These are phyloP conservation scores for Rhodotorula mucilaginosa DNA, from an alignment of 1,284 basidiomycete species.

Conservation along the genomic window DNA sequence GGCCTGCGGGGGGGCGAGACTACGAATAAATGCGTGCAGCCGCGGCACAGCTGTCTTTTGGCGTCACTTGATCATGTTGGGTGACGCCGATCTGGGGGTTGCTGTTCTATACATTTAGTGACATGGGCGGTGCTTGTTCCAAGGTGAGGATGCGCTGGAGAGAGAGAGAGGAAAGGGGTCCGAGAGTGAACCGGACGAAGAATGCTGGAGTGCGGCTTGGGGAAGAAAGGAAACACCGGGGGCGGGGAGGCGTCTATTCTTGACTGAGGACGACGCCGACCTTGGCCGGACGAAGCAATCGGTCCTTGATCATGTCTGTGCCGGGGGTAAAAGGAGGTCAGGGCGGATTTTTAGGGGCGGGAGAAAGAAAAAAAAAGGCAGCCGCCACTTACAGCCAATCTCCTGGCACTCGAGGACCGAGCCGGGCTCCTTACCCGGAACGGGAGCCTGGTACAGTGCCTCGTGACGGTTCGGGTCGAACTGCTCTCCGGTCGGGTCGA, in stretches of 20 bases:
- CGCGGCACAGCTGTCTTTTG: too few relatives aligned
- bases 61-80: too few relatives aligned
- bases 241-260: conserved; percentile 12
- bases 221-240: background rate
- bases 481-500: conserved; percentile 84
- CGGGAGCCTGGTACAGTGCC: conserved; percentile 91
- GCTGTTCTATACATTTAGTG: conserved; percentile 13
- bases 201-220: background rate
- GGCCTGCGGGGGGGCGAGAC: background rate
- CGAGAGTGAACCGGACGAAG: background rate
- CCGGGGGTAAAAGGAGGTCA: background rate
- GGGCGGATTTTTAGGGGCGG: background rate
- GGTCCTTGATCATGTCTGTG: conserved; percentile 75
- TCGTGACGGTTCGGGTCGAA: conserved; percentile 96
- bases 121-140: background rate
- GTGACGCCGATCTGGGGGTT: background rate
- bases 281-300: conserved; percentile 89
- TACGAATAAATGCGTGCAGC: background rate
- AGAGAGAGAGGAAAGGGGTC: too few relatives aligned
- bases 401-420: conserved; percentile 90
- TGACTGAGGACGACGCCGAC: conserved; percentile 73
- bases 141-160: too few relatives aligned
- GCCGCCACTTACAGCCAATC: conserved; percentile 59
- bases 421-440: conserved; percentile 78
- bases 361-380: background rate